These are phyloP conservation scores for Cymbidium sinense DNA, from an alignment of 106 monocot species.

Conservation along the genomic window DNA sequence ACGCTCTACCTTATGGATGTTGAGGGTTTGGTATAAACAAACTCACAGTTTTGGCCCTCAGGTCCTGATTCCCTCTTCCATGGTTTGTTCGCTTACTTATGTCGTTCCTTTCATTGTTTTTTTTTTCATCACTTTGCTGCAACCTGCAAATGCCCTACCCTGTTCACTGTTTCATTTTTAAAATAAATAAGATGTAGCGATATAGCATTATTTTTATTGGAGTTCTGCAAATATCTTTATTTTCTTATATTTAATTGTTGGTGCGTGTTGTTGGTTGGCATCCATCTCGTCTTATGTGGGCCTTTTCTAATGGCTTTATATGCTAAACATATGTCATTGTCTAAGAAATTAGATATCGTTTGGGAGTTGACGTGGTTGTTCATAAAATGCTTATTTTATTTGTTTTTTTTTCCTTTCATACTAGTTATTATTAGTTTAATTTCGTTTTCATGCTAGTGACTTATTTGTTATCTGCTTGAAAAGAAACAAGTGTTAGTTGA, in stretches of 20 bases:
- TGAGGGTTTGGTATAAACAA: constrained; percentile 32
- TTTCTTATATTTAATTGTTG: not conserved
- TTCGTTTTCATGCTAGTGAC: no score
- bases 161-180: not conserved
- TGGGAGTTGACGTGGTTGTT: no score
- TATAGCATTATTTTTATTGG: not conserved
- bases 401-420: no score
- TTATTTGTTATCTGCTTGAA: no score
- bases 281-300: no score
- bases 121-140: not conserved
- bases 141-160: not conserved
- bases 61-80: constrained; percentile 16
- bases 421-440: no score
- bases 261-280: not conserved
- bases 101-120: not conserved
- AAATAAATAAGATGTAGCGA: not conserved
- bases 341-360: no score
- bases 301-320: no score
- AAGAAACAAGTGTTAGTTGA: no score
- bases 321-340: no score
- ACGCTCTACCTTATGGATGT: constrained; percentile 49
- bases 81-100: constrained; percentile 18
- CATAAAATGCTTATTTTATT: no score
- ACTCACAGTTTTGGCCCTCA: constrained; percentile 8
- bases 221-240: not conserved